Evolutionary conservation across 1,284 basidiomycete genomes (phyloP).

Genomic region (Omphalotus olearius): DNA sequence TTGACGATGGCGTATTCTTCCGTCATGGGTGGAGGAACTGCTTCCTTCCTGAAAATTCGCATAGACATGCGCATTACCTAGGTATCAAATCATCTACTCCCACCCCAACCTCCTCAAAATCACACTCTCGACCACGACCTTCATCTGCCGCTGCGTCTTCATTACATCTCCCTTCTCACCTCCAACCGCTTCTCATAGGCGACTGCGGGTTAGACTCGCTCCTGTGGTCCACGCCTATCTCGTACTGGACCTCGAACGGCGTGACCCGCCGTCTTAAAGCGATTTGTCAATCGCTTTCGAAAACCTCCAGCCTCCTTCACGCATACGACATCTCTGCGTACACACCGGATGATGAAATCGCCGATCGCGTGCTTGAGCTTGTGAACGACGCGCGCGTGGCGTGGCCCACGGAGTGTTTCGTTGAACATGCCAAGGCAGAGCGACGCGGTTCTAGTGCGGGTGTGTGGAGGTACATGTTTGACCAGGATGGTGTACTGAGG

Average conservation of each 20-base stretch:
- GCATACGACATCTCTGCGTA: conserved; percentile 64
- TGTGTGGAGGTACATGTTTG: conserved; percentile 75
- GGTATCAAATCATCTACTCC: conserved; percentile 20
- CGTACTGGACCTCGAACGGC: conserved; percentile 55
- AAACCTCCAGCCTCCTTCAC: conserved; percentile 55
- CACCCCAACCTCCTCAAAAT: conserved; percentile 12
- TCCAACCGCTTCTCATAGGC: conserved; percentile 70
- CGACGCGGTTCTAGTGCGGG: conserved; percentile 31
- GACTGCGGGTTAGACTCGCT: conserved; percentile 65
- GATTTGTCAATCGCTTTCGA: conserved; percentile 62
- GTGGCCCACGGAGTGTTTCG: conserved; percentile 67
- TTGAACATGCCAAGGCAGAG: conserved; percentile 40
- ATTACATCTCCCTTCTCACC: conserved; percentile 24
- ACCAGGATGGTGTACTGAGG: conserved; percentile 66
- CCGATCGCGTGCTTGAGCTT: conserved; percentile 61
- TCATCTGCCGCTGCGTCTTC: conserved; percentile 20
- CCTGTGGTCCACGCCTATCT: conserved; percentile 53
- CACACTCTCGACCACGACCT: conserved; percentile 24
- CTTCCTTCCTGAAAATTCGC: conserved; percentile 35
- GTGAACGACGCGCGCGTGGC: conserved; percentile 69
- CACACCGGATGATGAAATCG: conserved; percentile 57
- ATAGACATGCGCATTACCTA: conserved; percentile 29
- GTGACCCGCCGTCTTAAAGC: conserved; percentile 65
- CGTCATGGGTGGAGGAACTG: conserved; percentile 52
- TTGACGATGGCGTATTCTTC: conserved; percentile 69